phyloP scores from a whole-genome alignment of 1,284 basidiomycete genomes.

The Puccinia novopanici region DNA sequence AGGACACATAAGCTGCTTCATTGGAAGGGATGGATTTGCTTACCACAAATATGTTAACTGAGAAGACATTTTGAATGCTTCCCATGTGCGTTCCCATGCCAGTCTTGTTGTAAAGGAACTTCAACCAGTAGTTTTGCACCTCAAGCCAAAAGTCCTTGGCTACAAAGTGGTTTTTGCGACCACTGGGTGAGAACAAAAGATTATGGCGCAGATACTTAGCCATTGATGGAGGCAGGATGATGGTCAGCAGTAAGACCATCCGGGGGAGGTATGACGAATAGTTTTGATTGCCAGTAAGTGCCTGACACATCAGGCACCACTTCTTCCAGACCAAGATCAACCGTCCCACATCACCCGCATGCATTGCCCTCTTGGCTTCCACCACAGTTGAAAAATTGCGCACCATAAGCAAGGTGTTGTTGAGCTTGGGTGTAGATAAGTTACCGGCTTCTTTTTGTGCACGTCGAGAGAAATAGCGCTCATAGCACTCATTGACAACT shows the following conservation, averaged over 20 bases:
- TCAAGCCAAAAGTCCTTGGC: too few relatives aligned
- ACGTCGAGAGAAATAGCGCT: background rate
- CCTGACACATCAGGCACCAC: constrained; percentile 23
- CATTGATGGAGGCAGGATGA: background rate
- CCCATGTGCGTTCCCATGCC: background rate
- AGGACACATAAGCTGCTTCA: too few relatives aligned
- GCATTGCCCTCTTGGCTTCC: constrained; percentile 21
- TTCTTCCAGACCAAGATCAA: constrained; percentile 32
- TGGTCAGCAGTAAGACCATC: constrained; percentile 11
- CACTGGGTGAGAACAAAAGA: constrained; percentile 6
- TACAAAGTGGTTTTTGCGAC: background rate
- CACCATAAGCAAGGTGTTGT: constrained; percentile 7
- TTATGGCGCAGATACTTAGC: background rate
- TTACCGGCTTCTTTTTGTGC: background rate
- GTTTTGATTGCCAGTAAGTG: background rate
- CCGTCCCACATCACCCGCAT: constrained; percentile 9
- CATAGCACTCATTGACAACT: constrained; percentile 14
- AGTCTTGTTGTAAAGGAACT: constrained; percentile 11
- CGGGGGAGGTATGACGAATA: constrained; percentile 25
- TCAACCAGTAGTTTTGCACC: constrained; percentile 23
- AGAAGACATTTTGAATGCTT: background rate
- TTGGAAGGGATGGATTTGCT: too few relatives aligned
- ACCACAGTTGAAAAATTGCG: constrained; percentile 17
- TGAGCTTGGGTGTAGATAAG: background rate
- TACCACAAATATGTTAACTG: background rate